A percentile compares a stretch with the other conserved stretches of the same genome.
Conservation (phyloP, 305 asterid species). For the Solanum hybrid region DNA sequence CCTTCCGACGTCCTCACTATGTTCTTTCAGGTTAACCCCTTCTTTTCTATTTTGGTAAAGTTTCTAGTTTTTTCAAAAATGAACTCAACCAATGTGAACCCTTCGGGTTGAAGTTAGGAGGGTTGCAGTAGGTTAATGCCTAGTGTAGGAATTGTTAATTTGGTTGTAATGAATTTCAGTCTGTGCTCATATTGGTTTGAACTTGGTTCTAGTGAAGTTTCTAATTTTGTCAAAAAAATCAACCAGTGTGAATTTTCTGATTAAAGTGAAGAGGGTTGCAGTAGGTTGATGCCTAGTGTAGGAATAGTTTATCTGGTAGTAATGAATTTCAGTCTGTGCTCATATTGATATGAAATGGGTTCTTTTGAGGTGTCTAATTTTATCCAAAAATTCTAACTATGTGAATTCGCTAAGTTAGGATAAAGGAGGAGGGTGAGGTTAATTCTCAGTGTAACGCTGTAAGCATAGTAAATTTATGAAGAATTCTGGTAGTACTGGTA, state of each 20-base stretch:
- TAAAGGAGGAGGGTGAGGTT: neutral
- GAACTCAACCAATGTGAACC: neutral
- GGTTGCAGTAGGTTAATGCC: neutral
- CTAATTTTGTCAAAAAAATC: neutral
- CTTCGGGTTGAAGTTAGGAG: neutral
- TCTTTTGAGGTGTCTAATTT: neutral
- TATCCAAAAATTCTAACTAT: neutral
- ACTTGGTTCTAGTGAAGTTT: neutral
- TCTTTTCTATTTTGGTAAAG: neutral
- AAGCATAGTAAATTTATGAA: neutral
- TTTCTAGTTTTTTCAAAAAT: neutral
- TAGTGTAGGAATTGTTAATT: neutral
- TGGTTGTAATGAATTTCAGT: neutral
- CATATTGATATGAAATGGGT: neutral
- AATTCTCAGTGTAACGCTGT: neutral
- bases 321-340: neutral
- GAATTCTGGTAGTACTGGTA: neutral
- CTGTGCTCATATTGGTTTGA: neutral
- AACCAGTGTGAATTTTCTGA: neutral
- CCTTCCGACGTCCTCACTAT: constrained; percentile 80
- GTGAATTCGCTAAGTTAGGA: neutral
- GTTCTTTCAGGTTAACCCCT: constrained; percentile 53
- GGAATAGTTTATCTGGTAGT: neutral
- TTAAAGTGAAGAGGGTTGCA: neutral
- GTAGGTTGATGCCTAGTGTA: neutral